phyloP scores from a whole-genome alignment of 768 basidiomycete species.

The Amanita exitialis region DNA sequence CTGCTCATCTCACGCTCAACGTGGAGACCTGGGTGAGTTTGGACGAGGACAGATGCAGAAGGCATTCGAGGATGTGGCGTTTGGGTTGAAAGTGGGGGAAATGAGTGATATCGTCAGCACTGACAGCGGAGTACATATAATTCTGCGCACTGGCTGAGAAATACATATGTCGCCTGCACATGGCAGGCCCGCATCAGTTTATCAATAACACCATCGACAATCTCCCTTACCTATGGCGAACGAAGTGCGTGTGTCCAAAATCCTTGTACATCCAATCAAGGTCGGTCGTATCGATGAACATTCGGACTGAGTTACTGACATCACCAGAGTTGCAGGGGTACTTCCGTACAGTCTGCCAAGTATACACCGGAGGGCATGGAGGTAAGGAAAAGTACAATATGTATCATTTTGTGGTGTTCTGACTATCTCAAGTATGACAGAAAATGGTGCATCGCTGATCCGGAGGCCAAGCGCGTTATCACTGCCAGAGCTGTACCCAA shows the following conservation, averaged over 20 bases:
- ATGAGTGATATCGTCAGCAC: constrained; percentile 80
- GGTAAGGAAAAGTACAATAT: constrained; percentile 22
- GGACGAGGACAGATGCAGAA: constrained; percentile 90
- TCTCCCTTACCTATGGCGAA: neutral
- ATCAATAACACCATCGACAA: neutral
- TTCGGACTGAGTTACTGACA: no score
- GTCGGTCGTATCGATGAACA: constrained; percentile 25
- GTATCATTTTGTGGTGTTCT: constrained; percentile 1
- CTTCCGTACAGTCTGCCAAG: constrained; percentile 40
- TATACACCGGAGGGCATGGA: constrained; percentile 60
- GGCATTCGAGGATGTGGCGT: constrained; percentile 89
- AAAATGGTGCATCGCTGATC: constrained; percentile 60
- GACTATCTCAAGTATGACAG: constrained; percentile 51
- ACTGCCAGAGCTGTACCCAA: constrained; percentile 60
- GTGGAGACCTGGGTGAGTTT: constrained; percentile 88
- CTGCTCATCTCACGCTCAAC: constrained; percentile 75
- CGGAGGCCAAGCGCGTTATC: constrained; percentile 38
- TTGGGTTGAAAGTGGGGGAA: constrained; percentile 56
- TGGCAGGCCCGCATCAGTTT: neutral
- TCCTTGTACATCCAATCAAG: constrained; percentile 64
- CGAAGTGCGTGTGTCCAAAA: constrained; percentile 31
- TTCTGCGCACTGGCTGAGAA: constrained; percentile 60
- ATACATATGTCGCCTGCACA: neutral
- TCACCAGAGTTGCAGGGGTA: constrained; percentile 61
- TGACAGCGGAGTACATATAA: constrained; percentile 92